phyloP scores from a whole-genome alignment of 2,329 filamentous ascomycete species.

The Aphanoascus verrucosus region DNA sequence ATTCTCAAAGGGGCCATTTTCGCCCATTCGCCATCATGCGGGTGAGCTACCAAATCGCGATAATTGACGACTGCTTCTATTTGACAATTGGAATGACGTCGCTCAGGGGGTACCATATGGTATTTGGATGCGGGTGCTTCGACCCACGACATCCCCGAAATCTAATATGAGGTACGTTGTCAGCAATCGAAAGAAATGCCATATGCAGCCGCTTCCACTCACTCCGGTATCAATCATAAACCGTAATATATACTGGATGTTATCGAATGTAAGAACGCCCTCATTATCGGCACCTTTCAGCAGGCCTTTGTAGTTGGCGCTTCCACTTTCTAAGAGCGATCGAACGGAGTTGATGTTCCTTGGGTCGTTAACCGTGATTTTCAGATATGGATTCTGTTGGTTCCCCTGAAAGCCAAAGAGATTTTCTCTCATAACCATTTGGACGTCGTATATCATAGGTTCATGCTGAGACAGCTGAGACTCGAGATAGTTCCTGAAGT shows the following conservation, averaged over 20 bases:
- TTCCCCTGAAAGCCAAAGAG: conserved; percentile 94
- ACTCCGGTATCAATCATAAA: conserved; percentile 97
- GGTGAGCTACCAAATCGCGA: conserved; percentile 71
- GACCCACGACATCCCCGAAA: conserved; percentile 96
- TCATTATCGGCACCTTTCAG: conserved; percentile 57
- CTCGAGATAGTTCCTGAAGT: conserved; percentile 73
- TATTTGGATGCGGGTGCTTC: conserved; percentile 69
- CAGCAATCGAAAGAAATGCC: background rate
- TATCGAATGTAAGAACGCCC: conserved; percentile 85
- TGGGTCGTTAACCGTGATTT: conserved; percentile 83
- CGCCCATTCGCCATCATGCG: conserved; percentile 85
- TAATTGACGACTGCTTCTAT: conserved; percentile 86
- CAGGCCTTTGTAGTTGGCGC: conserved; percentile 80
- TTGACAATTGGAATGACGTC: conserved; percentile 84
- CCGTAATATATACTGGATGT: conserved; percentile 82
- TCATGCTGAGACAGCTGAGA: conserved; percentile 62
- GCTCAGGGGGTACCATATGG: conserved; percentile 52
- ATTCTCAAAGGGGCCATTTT: conserved; percentile 94
- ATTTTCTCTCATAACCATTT: conserved; percentile 75
- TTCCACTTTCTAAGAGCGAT: conserved; percentile 58
- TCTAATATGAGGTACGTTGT: conserved; percentile 39
- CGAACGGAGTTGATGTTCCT: conserved; percentile 71
- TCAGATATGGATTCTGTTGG: conserved; percentile 79
- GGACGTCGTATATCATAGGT: conserved; percentile 65
- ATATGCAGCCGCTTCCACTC: conserved; percentile 19